A percentile compares a stretch with the other conserved stretches of the same genome.
Evolutionary conservation across 129 eudicot species (phyloP).

Genomic region (Artemisia annua): DNA sequence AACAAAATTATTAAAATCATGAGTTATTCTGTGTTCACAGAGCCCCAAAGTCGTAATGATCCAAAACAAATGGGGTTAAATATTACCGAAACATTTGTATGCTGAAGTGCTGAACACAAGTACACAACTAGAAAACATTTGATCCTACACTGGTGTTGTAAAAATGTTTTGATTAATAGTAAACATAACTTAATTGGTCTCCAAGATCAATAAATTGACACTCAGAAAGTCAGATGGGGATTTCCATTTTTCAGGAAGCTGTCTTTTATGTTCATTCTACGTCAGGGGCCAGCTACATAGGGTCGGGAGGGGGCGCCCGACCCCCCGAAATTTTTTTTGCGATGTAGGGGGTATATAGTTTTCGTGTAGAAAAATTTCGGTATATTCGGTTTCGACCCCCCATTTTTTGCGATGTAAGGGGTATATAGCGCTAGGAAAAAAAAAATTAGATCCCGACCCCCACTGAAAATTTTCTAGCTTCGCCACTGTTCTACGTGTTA

Average conservation of each 20-base stretch:
- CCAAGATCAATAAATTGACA: neutral
- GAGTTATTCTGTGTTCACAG: neutral
- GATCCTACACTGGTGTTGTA: neutral
- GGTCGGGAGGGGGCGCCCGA: too few relatives aligned
- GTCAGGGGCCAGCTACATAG: too few relatives aligned
- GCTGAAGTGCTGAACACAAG: neutral
- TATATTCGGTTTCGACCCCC: too few relatives aligned
- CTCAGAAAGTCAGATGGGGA: neutral
- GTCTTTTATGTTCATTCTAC: too few relatives aligned
- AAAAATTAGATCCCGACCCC: too few relatives aligned
- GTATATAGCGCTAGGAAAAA: too few relatives aligned
- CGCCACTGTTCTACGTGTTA: too few relatives aligned
- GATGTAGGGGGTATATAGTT: too few relatives aligned
- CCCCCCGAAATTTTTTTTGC: too few relatives aligned
- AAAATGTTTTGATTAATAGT: neutral
- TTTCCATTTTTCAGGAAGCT: neutral
- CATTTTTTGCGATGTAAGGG: too few relatives aligned
- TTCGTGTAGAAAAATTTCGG: too few relatives aligned
- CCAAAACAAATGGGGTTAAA: neutral
- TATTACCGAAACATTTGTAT: neutral
- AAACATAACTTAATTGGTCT: slow-evolving; percentile 1
- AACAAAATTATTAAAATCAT: neutral
- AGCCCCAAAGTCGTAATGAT: neutral
- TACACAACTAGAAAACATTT: neutral
- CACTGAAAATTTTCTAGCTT: too few relatives aligned